Percentiles rank a stretch among this genome's conserved stretches.
Conservation (phyloP, 1,284 basidiomycete genomes). For the Malassezia equina region DNA sequence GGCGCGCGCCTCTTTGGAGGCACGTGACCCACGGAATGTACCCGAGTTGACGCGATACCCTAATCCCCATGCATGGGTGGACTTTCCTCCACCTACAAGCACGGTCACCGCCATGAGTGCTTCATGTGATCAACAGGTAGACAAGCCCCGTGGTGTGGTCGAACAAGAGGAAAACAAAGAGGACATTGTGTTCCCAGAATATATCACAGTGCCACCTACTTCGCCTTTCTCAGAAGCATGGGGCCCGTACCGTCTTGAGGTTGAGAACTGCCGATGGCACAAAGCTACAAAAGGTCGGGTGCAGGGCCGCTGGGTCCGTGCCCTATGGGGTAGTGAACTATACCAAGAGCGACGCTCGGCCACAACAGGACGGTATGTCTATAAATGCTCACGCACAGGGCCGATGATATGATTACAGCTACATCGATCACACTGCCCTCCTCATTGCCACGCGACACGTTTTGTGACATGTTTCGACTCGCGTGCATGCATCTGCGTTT, state of each 20-base stretch:
- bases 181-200: background rate
- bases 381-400: background rate
- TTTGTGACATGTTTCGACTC: constrained; percentile 1
- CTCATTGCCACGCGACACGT: background rate
- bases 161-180: background rate
- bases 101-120: background rate
- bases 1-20: background rate
- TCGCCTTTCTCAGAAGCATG: constrained; percentile 13
- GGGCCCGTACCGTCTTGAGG: constrained; percentile 8
- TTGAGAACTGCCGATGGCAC: constrained; percentile 6
- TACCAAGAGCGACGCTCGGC: constrained; percentile 15
- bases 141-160: background rate
- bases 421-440: background rate
- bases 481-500: constrained; percentile 8
- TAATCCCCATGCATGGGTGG: background rate
- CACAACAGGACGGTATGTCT: constrained; percentile 1
- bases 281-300: background rate
- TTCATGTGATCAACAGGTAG: background rate
- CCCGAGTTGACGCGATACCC: background rate
- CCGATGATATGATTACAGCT: constrained; percentile 14
- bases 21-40: background rate
- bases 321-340: constrained; percentile 12
- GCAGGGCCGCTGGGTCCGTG: constrained; percentile 2
- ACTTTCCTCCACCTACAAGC: background rate
- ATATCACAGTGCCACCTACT: background rate